Percentiles rank a stretch among this genome's conserved stretches.
Conservation (phyloP, 140 eudicot species). For the Senecio squalidus region DNA sequence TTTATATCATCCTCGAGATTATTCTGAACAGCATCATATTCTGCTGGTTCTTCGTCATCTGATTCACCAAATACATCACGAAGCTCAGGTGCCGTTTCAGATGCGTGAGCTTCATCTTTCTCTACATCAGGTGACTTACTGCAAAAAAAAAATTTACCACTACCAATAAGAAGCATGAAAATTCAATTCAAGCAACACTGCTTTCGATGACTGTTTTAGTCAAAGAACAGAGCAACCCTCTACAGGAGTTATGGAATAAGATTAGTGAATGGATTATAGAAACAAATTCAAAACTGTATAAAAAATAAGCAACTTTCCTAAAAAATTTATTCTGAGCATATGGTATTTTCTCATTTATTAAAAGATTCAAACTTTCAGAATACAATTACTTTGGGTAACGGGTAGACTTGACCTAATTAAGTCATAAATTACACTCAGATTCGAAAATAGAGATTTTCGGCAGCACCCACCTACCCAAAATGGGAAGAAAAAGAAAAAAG, state of each 20-base stretch:
- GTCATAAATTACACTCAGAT: too few relatives aligned
- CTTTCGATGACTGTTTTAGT: constrained; percentile 1
- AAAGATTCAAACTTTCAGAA: too few relatives aligned
- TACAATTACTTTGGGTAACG: too few relatives aligned
- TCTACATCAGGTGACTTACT: constrained; percentile 72
- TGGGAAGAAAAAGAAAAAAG: too few relatives aligned
- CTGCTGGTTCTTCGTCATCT: constrained; percentile 84
- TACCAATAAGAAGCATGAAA: not conserved
- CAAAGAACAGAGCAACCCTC: constrained; percentile 1
- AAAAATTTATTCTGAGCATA: too few relatives aligned
- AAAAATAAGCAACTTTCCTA: too few relatives aligned
- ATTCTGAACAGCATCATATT: constrained; percentile 60
- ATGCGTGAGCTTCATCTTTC: constrained; percentile 61
- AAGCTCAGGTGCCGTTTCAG: constrained; percentile 70
- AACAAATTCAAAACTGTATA: not conserved
- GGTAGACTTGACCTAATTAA: too few relatives aligned
- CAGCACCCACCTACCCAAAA: too few relatives aligned
- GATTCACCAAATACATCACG: constrained; percentile 99
- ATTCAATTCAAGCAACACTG: not conserved
- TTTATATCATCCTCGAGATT: constrained; percentile 58
- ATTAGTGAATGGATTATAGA: not conserved
- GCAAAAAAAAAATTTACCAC: constrained; percentile 6
- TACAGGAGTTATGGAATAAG: not conserved
- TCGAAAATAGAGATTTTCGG: too few relatives aligned
- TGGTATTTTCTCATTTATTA: too few relatives aligned